These are phyloP conservation scores for Neoarthrinium moseri DNA, from an alignment of 2,329 filamentous ascomycete genomes.

Conservation along the genomic window DNA sequence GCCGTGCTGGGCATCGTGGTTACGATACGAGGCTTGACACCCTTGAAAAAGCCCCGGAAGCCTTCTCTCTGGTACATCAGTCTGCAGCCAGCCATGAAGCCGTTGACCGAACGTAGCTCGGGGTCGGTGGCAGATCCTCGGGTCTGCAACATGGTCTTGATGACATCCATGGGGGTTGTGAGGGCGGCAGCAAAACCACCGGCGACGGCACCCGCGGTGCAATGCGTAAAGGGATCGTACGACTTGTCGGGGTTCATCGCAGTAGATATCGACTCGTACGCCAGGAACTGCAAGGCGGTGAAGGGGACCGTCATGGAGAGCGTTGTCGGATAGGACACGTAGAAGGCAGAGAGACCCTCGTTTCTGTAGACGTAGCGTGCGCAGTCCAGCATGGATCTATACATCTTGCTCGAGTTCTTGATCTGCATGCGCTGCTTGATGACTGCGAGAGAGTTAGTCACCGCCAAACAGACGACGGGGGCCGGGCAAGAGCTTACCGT, in stretches of 20 bases:
- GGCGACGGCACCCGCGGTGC: conserved; percentile 85
- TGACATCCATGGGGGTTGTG: conserved; percentile 95
- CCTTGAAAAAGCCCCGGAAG: conserved; percentile 85
- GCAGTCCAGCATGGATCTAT: conserved; percentile 84
- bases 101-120: conserved; percentile 82
- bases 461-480: neutral
- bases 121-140: conserved; percentile 78
- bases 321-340: conserved; percentile 97
- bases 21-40: conserved; percentile 84
- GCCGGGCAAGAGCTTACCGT: conserved; percentile 62
- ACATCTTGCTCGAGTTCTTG: conserved; percentile 83
- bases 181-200: conserved; percentile 91
- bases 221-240: conserved; percentile 94
- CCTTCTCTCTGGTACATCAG: conserved; percentile 85
- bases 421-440: conserved; percentile 99
- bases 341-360: conserved; percentile 90
- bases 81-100: conserved; percentile 74
- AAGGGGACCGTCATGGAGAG: conserved; percentile 98
- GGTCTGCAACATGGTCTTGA: conserved; percentile 96
- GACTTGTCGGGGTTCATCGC: conserved; percentile 80
- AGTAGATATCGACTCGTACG: conserved; percentile 95
- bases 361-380: conserved; percentile 82
- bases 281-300: conserved; percentile 93
- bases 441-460: conserved; percentile 52
- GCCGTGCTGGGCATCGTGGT: conserved; percentile 98